Evolutionary conservation across 148 eudicot species (phyloP).

Genomic region (Salicornia ramosissima): DNA sequence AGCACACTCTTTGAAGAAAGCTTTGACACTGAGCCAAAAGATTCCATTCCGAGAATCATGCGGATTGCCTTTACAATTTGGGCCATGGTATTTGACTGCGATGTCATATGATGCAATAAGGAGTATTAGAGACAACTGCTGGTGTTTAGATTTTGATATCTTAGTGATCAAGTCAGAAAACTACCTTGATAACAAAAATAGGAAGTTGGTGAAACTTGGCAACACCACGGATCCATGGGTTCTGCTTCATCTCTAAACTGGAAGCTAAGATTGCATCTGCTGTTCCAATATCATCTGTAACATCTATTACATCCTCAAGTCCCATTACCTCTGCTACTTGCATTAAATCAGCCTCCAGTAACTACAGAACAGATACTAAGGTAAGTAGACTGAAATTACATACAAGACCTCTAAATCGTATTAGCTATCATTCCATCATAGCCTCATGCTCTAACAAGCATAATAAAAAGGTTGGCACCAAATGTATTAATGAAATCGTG

Average conservation of each 20-base stretch:
- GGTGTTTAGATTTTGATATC: background rate
- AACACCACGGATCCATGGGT: constrained; percentile 91
- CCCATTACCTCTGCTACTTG: constrained; percentile 93
- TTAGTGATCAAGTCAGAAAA: constrained; percentile 7
- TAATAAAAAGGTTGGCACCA: background rate
- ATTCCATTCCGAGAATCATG: constrained; percentile 74
- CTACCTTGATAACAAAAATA: constrained; percentile 86
- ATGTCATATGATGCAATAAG: constrained; percentile 6
- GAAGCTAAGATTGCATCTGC: constrained; percentile 84
- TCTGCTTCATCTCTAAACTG: constrained; percentile 72
- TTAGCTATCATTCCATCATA: background rate
- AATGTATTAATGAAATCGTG: background rate
- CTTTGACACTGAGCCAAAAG: constrained; percentile 39
- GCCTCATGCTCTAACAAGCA: constrained; percentile 7
- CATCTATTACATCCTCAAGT: constrained; percentile 63
- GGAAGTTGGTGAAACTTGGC: constrained; percentile 92
- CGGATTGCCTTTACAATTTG: constrained; percentile 95
- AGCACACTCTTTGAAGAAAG: constrained; percentile 34
- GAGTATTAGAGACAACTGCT: background rate
- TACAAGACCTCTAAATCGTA: background rate
- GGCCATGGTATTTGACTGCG: constrained; percentile 93
- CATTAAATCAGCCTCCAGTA: constrained; percentile 71
- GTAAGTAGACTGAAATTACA: constrained; percentile 6
- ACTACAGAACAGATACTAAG: constrained; percentile 35
- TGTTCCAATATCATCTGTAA: constrained; percentile 68